These are phyloP conservation scores for Cladophialophora bantiana DNA, from an alignment of 2,329 filamentous ascomycete genomes.

Conservation along the genomic window DNA sequence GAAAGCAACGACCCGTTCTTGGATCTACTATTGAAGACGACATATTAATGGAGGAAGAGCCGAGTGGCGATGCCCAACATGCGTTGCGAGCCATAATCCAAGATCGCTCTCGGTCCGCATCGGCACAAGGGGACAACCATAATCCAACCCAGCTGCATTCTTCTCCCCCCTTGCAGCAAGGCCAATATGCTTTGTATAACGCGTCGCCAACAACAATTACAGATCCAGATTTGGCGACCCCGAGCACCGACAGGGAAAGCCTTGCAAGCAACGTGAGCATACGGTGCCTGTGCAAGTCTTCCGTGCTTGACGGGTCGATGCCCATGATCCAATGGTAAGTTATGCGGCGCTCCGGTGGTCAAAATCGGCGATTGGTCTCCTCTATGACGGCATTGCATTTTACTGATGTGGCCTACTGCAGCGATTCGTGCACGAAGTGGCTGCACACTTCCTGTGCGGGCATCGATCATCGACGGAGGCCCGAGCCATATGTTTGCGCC, in stretches of 20 bases:
- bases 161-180: slow-evolving; percentile 52
- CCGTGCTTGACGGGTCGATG: slow-evolving; percentile 59
- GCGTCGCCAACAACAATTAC: slow-evolving; percentile 60
- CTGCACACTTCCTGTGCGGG: slow-evolving; percentile 66
- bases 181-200: slow-evolving; percentile 50
- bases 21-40: slow-evolving; percentile 33
- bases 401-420: slow-evolving; percentile 37
- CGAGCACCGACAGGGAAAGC: slow-evolving; percentile 61
- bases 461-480: slow-evolving; percentile 56
- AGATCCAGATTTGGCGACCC: slow-evolving; percentile 59
- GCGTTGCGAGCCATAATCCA: slow-evolving; percentile 56
- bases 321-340: slow-evolving; percentile 66
- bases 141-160: slow-evolving; percentile 49
- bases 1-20: slow-evolving; percentile 30
- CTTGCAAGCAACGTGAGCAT: slow-evolving; percentile 59
- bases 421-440: slow-evolving; percentile 69
- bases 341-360: neutral
- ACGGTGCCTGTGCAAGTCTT: slow-evolving; percentile 64
- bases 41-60: slow-evolving; percentile 42
- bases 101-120: slow-evolving; percentile 43
- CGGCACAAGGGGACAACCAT: slow-evolving; percentile 38
- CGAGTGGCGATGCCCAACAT: slow-evolving; percentile 53
- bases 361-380: neutral
- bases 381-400: neutral
- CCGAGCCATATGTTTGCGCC: slow-evolving; percentile 59